Evolutionary conservation across 345 rosid genomes (phyloP), one percentile per base, ranked within the genome.

Genomic region (Populus alba): DNA sequence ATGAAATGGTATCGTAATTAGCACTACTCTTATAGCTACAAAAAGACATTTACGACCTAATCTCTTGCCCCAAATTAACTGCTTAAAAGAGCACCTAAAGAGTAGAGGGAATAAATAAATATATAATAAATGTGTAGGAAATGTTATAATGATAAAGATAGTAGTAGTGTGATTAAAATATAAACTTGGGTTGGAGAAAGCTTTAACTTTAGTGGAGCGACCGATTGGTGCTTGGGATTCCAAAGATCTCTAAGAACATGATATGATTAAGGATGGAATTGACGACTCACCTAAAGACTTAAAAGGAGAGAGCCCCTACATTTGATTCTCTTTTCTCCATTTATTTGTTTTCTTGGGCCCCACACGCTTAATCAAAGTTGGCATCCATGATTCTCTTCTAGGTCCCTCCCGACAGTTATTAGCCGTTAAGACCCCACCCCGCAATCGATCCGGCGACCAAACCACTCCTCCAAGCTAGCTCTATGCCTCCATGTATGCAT

Each of bases 271-370:
- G 73, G 83, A 77, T 70, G 79, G 77, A 86, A 81, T 80, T 79
- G 91, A 88, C 89, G 84, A 82, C 87, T 83, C 87, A 86, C 87
- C 90, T 75, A 84, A 69, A 76, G 79, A 72, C 70, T 82, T 53
- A 71, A 81, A 68, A 45, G 38, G 15, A 33, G 43, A 39, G 43
- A 39, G 11, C 59, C 33, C 20, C 17, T n/a, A n/a, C 43, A 70
- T 80, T 45, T 66, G 70, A 71, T 79, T 72, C 49, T 73, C 63
- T 65, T 38, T 31, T 1, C 5, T 29, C n/a, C 2, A 47, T 33
- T 65, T 72, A 15, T 41, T 39, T 22, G 33, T 10, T 68, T 35
- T 25, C 18, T 22, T 49, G 90, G 90, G 35, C 78, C 89, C 91
- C 90, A 88, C 88, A 23, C 89, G 85, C 71, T 62, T 79, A 66